A percentile compares a stretch with the other conserved stretches of the same genome.
Conservation (phyloP, 345 rosid species). For the Rhodamnia argentea region DNA sequence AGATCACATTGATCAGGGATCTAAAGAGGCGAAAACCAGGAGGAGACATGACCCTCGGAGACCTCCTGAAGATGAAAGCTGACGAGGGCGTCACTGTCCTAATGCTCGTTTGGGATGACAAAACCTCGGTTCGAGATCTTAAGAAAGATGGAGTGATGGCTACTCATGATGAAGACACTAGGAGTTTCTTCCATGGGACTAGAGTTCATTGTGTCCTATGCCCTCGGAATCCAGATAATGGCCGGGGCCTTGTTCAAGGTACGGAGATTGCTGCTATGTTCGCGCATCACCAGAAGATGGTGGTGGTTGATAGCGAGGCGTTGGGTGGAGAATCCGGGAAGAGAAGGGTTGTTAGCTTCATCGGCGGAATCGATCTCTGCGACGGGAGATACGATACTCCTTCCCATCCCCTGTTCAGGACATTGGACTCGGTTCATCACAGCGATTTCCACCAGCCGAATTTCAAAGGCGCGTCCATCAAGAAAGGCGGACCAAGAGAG, state of each 20-base stretch:
- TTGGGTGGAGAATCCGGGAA: conserved; percentile 2
- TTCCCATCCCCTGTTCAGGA: conserved; percentile 28
- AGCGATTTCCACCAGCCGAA: conserved; percentile 37
- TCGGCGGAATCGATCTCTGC: conserved; percentile 52
- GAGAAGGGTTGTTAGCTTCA: conserved; percentile 38
- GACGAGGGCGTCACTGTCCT: conserved; percentile 37
- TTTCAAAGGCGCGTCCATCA: conserved; percentile 16
- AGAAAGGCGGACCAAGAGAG: conserved; percentile 39
- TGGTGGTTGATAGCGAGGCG: conserved; percentile 28
- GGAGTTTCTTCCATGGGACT: conserved; percentile 23
- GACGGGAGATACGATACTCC: conserved; percentile 51
- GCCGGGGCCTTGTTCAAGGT: conserved; percentile 25
- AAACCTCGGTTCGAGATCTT: conserved; percentile 33
- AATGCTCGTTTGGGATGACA: conserved; percentile 60
- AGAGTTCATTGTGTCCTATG: conserved; percentile 41
- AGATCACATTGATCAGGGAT: conserved; percentile 35
- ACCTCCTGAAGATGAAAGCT: conserved; percentile 41
- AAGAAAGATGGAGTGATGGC: conserved; percentile 50
- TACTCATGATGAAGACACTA: conserved; percentile 47
- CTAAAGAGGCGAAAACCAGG: conserved; percentile 15
- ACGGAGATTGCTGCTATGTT: conserved; percentile 34
- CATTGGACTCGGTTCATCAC: conserved; percentile 15
- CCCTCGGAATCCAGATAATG: conserved; percentile 37
- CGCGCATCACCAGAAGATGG: conserved; percentile 49
- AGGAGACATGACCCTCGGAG: conserved; percentile 33